Base-by-base conservation (phyloP, 805 yeast genomes). In the Myxozyma kluyveri region DNA sequence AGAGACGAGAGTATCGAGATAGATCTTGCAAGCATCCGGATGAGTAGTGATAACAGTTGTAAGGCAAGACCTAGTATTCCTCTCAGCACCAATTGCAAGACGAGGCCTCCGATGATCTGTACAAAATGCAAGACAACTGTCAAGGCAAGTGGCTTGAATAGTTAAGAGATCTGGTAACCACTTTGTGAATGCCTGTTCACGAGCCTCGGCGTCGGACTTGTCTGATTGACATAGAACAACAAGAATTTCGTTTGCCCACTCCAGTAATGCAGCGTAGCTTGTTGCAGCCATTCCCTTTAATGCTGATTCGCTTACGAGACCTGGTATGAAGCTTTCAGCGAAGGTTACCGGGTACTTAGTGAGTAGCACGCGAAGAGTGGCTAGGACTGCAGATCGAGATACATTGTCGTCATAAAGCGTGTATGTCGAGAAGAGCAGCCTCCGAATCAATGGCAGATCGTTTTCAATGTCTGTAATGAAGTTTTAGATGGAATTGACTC, bases 221-320 rank as follows among this genome's bases (percentile, higher is more conserved):
- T 22, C 43, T 17, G 32, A 18, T n/a, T 43, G 47, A 38, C 40
- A 18, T 18, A 36, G 22, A 6, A 46, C 33, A 17, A 33, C 4
- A 10, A 50, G 29, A 18, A 45, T 35, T 23, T 43, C 47, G 43
- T 57, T 57, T 14, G 60, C 35, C 63, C 63, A 60, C 47, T 60
- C 58, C 33, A 60, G 45, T 3, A 59, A 51, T 10, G 51, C 56
- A 35, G 57, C 53, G 21, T 56, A 60, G 29, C 52, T 61, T 14
- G 61, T 46, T 1, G 46, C 44, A 7, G 62, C 56, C 50, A 50
- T 49, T 31, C 55, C 57, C 32, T 48, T 50, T 37, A 24, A 42
- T 27, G 45, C 51, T 23, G 60, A 38, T 39, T 50, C 57, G 4
- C 35, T 43, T 23, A 35, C 37, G 27, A 60, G 46, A 14, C 49